Evolutionary conservation across 2,329 filamentous ascomycete genomes (phyloP).

Genomic region (Aureobasidium sp.): DNA sequence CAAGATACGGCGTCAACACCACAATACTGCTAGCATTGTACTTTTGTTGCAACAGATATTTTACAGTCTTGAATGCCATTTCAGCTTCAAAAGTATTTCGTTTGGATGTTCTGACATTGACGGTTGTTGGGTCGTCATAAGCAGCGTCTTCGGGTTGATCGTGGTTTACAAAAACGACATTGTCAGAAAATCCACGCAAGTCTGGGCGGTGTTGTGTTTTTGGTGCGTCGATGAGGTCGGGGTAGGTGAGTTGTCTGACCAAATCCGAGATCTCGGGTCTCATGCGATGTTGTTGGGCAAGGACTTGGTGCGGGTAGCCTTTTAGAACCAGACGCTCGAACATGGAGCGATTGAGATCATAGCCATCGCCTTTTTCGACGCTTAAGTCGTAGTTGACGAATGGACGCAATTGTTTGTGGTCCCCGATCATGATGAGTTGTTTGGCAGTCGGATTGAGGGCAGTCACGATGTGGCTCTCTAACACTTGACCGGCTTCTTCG

Average conservation of each 20-base stretch:
- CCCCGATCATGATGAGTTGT: conserved; percentile 66
- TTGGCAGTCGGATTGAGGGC: conserved; percentile 51
- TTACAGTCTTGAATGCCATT: conserved; percentile 52
- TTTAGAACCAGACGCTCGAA: conserved; percentile 94
- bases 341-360: conserved; percentile 77
- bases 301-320: conserved; percentile 79
- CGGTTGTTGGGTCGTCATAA: background rate
- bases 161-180: conserved; percentile 54
- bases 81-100: conserved; percentile 51
- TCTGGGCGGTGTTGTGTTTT: conserved; percentile 32
- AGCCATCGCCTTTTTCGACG: conserved; percentile 66
- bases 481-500: conserved; percentile 60
- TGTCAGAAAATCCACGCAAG: conserved; percentile 42
- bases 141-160: conserved; percentile 33
- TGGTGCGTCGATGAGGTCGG: conserved; percentile 42
- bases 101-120: conserved; percentile 17
- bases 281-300: conserved; percentile 99
- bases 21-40: conserved; percentile 56
- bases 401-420: conserved; percentile 94
- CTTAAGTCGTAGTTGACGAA: conserved; percentile 99
- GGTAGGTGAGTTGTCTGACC: conserved; percentile 50
- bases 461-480: conserved; percentile 54
- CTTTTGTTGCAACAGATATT: conserved; percentile 57
- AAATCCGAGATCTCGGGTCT: conserved; percentile 52
- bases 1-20: conserved; percentile 57